Base-by-base conservation (phyloP, 2,329 filamentous ascomycete genomes). In the Colletotrichum godetiae region DNA sequence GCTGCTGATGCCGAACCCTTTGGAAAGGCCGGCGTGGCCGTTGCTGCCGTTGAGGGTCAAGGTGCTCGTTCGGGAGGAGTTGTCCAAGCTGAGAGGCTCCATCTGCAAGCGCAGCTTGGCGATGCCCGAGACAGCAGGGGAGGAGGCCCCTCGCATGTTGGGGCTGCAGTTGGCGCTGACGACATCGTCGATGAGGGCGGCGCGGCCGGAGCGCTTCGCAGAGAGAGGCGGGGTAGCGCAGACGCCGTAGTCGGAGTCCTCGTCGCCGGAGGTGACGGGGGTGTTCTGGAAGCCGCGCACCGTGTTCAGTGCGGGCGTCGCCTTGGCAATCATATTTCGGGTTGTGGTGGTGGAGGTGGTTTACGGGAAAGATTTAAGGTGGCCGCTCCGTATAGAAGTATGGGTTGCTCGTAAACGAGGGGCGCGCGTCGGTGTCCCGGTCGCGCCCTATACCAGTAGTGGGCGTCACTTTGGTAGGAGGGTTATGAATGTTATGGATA, bases 91-190 rank as follows among this genome's bases (percentile, higher is more conserved):
- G 67, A 98, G 85, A 2, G 92, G 91, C 74, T 98, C 95, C 71
- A 98, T 88, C 79, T 97, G 93, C 81, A 92, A 87, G 80, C 95
- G 95, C 78, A 98, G 86, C 78, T 92, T 93, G 79, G 94, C 94
- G 78, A 98, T 95, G 60, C 95, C 95, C 73, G 93, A 92, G 35
- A 91, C 79, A 61, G 85, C 87, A 12, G 89, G 88, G 22, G 89
- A 90, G 19, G 85, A 81, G 31, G 82, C 78, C n/a, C 82, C 84
- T 60, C 89, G 88, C 74, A 92, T 81, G 65, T 86, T 80, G 8
- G 91, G 91, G 80, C 90, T 92, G 82, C 90, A 92, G 81, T 93
- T 86, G 68, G 88, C 88, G 80, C 89, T 91, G 76, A 91, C 87
- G 19, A 91, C 86, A 80, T 91, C 89, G 79, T 89, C 83, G 64